Percentiles rank a stretch among this genome's conserved stretches.
Evolutionary conservation across 768 basidiomycete species (phyloP).

Genomic region (Tricholoma hemisulphureum): DNA sequence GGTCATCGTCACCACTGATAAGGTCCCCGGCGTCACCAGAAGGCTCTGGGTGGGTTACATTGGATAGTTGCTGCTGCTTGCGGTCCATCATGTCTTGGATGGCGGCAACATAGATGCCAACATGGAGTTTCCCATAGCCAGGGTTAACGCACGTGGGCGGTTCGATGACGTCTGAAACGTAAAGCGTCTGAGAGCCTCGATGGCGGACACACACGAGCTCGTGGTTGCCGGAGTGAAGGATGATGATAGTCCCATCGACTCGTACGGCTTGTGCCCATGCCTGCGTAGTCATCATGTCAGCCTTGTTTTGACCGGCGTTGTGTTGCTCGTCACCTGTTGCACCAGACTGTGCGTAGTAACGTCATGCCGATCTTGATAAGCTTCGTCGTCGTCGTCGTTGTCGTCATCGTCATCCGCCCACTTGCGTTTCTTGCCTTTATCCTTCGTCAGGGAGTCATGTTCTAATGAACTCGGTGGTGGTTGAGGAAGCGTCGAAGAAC

Average conservation of each 20-base stretch:
- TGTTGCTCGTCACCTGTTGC: slow-evolving; percentile 17
- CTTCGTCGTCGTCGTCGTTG: slow-evolving; percentile 1
- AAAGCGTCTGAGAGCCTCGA: slow-evolving; percentile 6
- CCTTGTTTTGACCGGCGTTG: slow-evolving; percentile 1
- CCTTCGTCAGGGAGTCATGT: not conserved
- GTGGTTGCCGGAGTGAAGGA: slow-evolving; percentile 4
- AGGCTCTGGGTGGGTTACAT: not conserved
- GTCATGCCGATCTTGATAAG: slow-evolving; percentile 4
- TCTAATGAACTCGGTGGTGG: not conserved
- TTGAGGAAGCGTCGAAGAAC: not conserved
- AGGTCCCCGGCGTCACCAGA: not conserved
- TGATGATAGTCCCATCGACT: slow-evolving; percentile 1
- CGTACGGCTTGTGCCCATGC: slow-evolving; percentile 2
- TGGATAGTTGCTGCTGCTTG: slow-evolving; percentile 7
- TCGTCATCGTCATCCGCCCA: not conserved
- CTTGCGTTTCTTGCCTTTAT: not conserved
- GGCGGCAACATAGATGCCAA: slow-evolving; percentile 18
- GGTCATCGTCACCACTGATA: slow-evolving; percentile 4
- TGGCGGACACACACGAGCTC: slow-evolving; percentile 6
- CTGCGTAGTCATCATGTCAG: slow-evolving; percentile 8
- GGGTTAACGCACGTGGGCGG: slow-evolving; percentile 10
- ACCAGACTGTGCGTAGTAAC: slow-evolving; percentile 13
- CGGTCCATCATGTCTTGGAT: slow-evolving; percentile 20
- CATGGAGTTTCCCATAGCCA: slow-evolving; percentile 21
- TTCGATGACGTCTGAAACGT: slow-evolving; percentile 3